Conservation (phyloP, 1,139 yeast species). For the Debaryomycetaceae sp. region DNA sequence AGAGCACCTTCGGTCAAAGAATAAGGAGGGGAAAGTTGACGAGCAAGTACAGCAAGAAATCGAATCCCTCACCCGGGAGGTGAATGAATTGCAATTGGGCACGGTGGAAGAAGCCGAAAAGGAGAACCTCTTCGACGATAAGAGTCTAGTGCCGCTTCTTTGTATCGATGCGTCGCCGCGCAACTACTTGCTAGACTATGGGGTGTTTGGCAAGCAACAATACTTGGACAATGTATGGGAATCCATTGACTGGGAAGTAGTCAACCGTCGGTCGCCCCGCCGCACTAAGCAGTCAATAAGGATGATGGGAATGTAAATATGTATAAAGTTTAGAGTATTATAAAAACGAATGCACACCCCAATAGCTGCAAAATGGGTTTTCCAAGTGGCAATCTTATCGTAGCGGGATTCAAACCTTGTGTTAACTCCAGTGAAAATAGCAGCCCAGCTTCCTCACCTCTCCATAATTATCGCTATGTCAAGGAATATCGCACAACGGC, state of each 20-base stretch:
- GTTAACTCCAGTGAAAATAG: no score
- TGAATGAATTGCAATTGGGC: slow-evolving; percentile 17
- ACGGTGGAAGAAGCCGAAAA: slow-evolving; percentile 35
- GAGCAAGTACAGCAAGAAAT: slow-evolving; percentile 6
- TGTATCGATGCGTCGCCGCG: slow-evolving; percentile 66
- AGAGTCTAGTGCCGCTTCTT: slow-evolving; percentile 47
- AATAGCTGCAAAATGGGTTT: no score
- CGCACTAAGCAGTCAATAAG: slow-evolving; percentile 16
- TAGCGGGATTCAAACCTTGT: no score
- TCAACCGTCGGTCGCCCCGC: slow-evolving; percentile 47
- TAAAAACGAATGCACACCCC: no score
- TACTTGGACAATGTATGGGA: slow-evolving; percentile 66
- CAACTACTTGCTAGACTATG: slow-evolving; percentile 60
- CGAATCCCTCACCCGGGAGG: slow-evolving; percentile 2
- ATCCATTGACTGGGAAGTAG: slow-evolving; percentile 61
- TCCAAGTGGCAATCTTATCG: no score
- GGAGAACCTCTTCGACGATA: slow-evolving; percentile 23
- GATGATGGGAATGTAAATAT: neutral
- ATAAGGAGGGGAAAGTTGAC: slow-evolving; percentile 9
- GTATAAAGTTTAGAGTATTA: neutral
- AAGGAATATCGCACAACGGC: no score
- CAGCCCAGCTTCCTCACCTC: no score
- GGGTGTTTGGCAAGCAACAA: slow-evolving; percentile 59
- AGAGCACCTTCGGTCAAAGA: slow-evolving; percentile 14
- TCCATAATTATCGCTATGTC: no score